Evolutionary conservation across 495 filamentous ascomycete genomes (phyloP).

Genomic region (Hypoxylon perforatum): DNA sequence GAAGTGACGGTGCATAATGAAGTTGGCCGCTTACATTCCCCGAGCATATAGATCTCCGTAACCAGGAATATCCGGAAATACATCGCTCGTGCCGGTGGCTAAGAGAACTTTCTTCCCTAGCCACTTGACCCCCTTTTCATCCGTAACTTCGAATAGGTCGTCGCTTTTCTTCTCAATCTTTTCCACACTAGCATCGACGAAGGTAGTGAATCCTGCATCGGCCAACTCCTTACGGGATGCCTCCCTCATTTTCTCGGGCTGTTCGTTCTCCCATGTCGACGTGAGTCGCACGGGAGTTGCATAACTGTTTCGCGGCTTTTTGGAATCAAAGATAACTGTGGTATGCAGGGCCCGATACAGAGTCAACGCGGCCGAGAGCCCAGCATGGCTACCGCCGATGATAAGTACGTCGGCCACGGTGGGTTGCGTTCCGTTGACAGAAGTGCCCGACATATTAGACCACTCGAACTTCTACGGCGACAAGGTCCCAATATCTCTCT

Average conservation of each 20-base stretch:
- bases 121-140: background rate
- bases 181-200: background rate
- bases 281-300: background rate
- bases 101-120: too few relatives aligned
- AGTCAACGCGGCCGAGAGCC: slow-evolving; percentile 5
- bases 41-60: too few relatives aligned
- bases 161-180: too few relatives aligned
- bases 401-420: background rate
- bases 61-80: too few relatives aligned
- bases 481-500: too few relatives aligned
- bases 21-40: too few relatives aligned
- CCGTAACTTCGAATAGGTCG: background rate
- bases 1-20: too few relatives aligned
- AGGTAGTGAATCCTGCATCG: background rate
- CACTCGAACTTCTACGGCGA: too few relatives aligned
- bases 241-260: background rate
- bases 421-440: too few relatives aligned
- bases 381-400: slow-evolving; percentile 4
- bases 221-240: background rate
- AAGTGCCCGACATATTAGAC: too few relatives aligned
- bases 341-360: slow-evolving; percentile 1
- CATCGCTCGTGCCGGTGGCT: too few relatives aligned
- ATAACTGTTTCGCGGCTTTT: background rate
- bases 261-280: background rate
- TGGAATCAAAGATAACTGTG: background rate